phyloP scores from a whole-genome alignment of 768 basidiomycete species.

The Saitozyma podzolica region DNA sequence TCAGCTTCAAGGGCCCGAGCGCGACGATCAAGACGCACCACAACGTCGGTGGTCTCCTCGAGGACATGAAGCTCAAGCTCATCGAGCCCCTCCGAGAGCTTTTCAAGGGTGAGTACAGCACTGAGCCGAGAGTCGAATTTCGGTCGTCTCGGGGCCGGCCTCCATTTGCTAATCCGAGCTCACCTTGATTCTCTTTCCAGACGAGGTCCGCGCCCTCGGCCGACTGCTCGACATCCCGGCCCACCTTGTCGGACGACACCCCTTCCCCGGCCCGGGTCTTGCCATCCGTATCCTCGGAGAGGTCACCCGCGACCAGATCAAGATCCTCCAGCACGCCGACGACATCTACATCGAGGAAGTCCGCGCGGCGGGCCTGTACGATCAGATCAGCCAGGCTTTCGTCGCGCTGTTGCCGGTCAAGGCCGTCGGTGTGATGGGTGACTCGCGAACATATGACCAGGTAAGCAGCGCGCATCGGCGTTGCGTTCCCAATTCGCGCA shows the following conservation, averaged over 20 bases:
- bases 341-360: conserved; percentile 98
- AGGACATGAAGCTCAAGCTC: conserved; percentile 97
- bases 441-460: conserved; percentile 94
- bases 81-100: conserved; percentile 96
- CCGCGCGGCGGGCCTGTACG: conserved; percentile 84
- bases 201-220: conserved; percentile 92
- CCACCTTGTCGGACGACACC: conserved; percentile 91
- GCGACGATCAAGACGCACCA: conserved; percentile 99
- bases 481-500: too few relatives aligned
- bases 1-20: conserved; percentile 97
- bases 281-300: conserved; percentile 97
- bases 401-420: conserved; percentile 93
- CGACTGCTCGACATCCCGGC: conserved; percentile 87
- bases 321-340: conserved; percentile 80
- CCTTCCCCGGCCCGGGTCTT: conserved; percentile 97
- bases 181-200: conserved; percentile 54
- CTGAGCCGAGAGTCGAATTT: neutral
- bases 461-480: too few relatives aligned
- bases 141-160: neutral
- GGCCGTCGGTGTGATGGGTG: conserved; percentile 98
- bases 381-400: conserved; percentile 93
- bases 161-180: neutral
- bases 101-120: conserved; percentile 76
- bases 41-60: conserved; percentile 93
- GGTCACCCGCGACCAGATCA: conserved; percentile 89